Evolutionary conservation across 129 eudicot species (phyloP).

Genomic region (Scalesia atractyloides): DNA sequence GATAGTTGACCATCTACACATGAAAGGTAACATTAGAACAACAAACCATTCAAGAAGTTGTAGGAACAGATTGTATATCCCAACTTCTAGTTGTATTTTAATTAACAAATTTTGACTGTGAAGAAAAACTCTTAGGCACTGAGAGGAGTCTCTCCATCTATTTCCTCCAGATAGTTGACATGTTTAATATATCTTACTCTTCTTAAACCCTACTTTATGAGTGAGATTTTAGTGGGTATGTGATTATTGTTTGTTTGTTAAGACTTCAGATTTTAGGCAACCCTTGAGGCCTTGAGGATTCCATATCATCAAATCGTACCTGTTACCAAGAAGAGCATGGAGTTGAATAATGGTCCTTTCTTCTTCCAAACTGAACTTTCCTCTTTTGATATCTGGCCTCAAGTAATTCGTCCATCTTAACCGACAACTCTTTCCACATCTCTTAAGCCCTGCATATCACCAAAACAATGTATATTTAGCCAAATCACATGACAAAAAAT

Average conservation of each 20-base stretch:
- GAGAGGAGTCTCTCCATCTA: no score
- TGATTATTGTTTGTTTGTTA: no score
- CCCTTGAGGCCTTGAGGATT: not conserved
- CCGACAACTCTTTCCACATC: constrained; percentile 72
- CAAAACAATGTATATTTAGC: constrained; percentile 1
- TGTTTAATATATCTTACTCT: no score
- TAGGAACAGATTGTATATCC: not conserved
- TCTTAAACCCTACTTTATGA: no score
- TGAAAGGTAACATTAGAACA: constrained; percentile 1
- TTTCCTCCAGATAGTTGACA: no score
- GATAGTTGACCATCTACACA: constrained; percentile 67
- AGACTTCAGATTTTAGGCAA: no score
- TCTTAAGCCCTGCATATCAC: constrained; percentile 51
- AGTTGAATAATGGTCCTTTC: constrained; percentile 73
- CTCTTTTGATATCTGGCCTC: constrained; percentile 74
- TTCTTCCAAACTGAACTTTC: constrained; percentile 70
- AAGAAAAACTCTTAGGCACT: no score
- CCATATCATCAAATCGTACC: constrained; percentile 31
- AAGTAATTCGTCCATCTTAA: constrained; percentile 68
- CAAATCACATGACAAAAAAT: not conserved
- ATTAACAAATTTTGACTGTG: not conserved
- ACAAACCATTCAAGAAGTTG: not conserved
- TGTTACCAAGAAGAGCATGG: constrained; percentile 79
- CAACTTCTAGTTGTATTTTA: not conserved
- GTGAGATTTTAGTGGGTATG: no score